Conservation (phyloP, 108 stramenopile species). For the Cyclostephanos tholiformis region DNA sequence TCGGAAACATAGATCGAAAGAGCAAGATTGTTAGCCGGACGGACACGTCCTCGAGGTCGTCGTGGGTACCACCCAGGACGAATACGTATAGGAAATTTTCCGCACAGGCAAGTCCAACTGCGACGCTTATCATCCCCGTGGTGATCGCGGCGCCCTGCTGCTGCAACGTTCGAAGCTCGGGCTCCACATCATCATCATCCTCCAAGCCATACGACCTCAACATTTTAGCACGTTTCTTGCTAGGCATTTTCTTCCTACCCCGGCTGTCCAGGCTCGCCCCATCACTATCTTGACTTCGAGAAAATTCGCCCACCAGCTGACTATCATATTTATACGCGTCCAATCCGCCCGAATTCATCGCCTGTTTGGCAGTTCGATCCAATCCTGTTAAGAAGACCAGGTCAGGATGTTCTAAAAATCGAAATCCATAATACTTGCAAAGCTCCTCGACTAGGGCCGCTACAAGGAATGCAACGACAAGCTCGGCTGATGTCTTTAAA, state of each 20-base stretch:
- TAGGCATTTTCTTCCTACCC: conserved; percentile 14
- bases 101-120: conserved; percentile 87
- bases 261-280: conserved; percentile 39
- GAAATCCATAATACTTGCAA: conserved; percentile 90
- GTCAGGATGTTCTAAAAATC: conserved; percentile 86
- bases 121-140: conserved; percentile 86
- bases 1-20: conserved; percentile 83
- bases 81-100: conserved; percentile 91
- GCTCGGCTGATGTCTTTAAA: conserved; percentile 72
- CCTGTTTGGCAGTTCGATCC: conserved; percentile 61
- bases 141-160: conserved; percentile 90
- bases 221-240: conserved; percentile 6
- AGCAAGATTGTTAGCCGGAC: conserved; percentile 77
- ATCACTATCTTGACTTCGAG: conserved; percentile 44
- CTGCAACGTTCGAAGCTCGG: conserved; percentile 71
- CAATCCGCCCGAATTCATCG: conserved; percentile 65
- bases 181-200: conserved; percentile 60
- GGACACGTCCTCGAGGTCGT: conserved; percentile 24
- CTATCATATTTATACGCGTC: conserved; percentile 71
- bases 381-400: conserved; percentile 84
- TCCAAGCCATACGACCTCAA: conserved; percentile 9
- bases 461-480: conserved; percentile 82
- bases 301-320: conserved; percentile 44
- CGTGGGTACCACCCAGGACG: conserved; percentile 70
- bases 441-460: conserved; percentile 84